Evolutionary conservation across 208 protist genomes (phyloP).

Genomic region (Endotrypanum monterogeii): DNA sequence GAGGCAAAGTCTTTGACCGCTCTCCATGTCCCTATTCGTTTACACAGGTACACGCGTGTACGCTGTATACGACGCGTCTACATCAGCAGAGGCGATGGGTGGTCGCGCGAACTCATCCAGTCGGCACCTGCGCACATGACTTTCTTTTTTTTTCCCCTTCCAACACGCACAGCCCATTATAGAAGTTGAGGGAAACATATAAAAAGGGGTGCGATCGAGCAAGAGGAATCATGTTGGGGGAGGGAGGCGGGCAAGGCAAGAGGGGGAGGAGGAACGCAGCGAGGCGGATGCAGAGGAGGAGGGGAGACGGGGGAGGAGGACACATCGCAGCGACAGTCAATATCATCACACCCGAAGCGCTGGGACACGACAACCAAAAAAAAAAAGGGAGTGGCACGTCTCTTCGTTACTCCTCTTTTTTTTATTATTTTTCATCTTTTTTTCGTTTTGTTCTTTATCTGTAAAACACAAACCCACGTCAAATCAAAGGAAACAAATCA

Average conservation of each 20-base stretch:
- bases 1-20: neutral
- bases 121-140: neutral
- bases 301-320: neutral
- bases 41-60: neutral
- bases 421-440: conserved; percentile 1
- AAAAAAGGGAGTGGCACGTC: neutral
- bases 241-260: neutral
- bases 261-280: no score
- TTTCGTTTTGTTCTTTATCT: neutral
- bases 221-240: neutral
- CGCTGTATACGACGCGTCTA: neutral
- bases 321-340: neutral
- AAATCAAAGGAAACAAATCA: neutral
- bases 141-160: neutral
- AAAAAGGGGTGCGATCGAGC: neutral
- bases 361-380: neutral
- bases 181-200: neutral
- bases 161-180: neutral
- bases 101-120: neutral
- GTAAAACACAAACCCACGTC: neutral
- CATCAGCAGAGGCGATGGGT: neutral
- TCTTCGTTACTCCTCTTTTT: conserved; percentile 2
- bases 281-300: neutral
- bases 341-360: neutral
- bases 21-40: neutral